Evolutionary conservation across 2,329 filamentous ascomycete genomes (phyloP).

Genomic region (Penicillium occitanis): DNA sequence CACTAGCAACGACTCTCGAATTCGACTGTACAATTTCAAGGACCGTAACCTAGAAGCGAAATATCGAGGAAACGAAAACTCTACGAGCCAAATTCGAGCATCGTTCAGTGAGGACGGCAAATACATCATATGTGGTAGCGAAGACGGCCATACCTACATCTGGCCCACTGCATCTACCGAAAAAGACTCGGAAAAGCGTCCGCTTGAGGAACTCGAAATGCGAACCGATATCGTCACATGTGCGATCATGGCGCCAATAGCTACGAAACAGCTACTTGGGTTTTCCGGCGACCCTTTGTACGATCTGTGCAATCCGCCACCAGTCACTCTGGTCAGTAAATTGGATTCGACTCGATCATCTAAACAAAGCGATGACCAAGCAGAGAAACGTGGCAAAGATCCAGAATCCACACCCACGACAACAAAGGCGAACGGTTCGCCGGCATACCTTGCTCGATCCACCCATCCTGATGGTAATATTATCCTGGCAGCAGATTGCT

Average conservation of each 20-base stretch:
- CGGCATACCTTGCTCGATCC: constrained; percentile 73
- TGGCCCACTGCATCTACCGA: constrained; percentile 70
- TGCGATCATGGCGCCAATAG: constrained; percentile 79
- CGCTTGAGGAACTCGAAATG: constrained; percentile 86
- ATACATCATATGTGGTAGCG: constrained; percentile 89
- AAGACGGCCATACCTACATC: constrained; percentile 85
- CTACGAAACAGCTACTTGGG: constrained; percentile 73
- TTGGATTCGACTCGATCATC: constrained; percentile 54
- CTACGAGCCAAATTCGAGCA: constrained; percentile 85
- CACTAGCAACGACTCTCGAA: constrained; percentile 90
- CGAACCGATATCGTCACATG: constrained; percentile 85
- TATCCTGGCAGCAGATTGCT: constrained; percentile 84
- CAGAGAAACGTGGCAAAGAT: constrained; percentile 25
- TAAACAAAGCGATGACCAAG: constrained; percentile 40
- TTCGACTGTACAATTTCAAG: constrained; percentile 83
- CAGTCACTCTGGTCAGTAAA: constrained; percentile 74
- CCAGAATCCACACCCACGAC: background rate
- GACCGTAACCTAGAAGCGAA: constrained; percentile 86
- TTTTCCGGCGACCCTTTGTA: constrained; percentile 90
- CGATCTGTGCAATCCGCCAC: constrained; percentile 92
- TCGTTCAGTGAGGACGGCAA: constrained; percentile 82
- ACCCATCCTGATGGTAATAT: constrained; percentile 82
- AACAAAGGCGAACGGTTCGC: constrained; percentile 59
- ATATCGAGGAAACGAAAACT: constrained; percentile 87
- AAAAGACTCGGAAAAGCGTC: constrained; percentile 73